Base-by-base conservation (phyloP, 1,284 basidiomycete species). In the Ceratobasidium sp. region DNA sequence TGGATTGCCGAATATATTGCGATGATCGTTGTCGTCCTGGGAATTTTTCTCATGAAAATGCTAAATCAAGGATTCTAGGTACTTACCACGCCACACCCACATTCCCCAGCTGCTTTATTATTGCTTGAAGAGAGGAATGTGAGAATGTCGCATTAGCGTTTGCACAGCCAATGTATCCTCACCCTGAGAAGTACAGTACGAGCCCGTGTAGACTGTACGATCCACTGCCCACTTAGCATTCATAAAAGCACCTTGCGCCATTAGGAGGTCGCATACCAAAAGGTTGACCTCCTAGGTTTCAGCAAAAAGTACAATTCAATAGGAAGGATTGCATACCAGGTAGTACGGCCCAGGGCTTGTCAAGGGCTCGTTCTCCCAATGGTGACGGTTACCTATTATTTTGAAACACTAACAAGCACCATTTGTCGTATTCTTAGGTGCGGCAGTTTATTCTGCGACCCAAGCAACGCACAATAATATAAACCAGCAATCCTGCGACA, bases 141-240 rank as follows among this genome's bases (percentile, higher is more conserved):
- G 38, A 40, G 38, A 40, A 27, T 25, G 13, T 25, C 5, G 15
- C 20, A 27, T 50, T 13, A 25, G 5, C 6, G 13, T 15, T 7
- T 13, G 5, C 3, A 27, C 20, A 15, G 4, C 5, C 34, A 10
- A 29, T 12, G 15, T 34, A 17, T 43, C 45, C 73, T 20, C 29
- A 79, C 81, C 83, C 77, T 84, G 83, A 3, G 76, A 72, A 32
- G 73, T 76, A 71, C 83, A 84, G 47, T 80, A 77, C 1, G 38
- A 7, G 1, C 82, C 82, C 1, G 73, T 64, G 3, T 65, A 72
- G 2, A 82, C 81, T 1, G 73, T 75, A 29, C 79, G 77, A 1
- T 77, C 70, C 1, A 74, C 49, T 4, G 81, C 77, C 83, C 83
- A 84, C 56, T 76, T 75, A 12, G 76, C 73, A 72, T 79, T 80